Evolutionary conservation across 1,284 basidiomycete genomes (phyloP).

Genomic region (Puccinia novopanici): DNA sequence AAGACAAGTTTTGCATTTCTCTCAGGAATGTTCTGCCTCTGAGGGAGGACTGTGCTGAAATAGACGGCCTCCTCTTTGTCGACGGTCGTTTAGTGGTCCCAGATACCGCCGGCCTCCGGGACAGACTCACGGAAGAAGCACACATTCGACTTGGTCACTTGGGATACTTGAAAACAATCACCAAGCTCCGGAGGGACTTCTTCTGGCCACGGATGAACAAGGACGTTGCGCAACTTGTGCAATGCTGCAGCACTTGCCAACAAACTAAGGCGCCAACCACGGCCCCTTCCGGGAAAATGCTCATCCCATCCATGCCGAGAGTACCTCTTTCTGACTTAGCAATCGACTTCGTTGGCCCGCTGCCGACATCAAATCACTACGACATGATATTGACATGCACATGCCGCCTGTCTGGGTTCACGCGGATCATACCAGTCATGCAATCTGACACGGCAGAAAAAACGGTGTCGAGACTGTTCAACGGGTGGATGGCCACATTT

Average conservation of each 20-base stretch:
- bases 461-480: too few species aligned
- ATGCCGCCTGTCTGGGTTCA: too few species aligned
- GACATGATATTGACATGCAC: conserved; percentile 31
- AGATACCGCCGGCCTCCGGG: background rate
- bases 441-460: too few species aligned
- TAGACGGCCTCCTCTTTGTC: conserved; percentile 58
- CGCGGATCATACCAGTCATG: too few species aligned
- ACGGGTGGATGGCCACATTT: conserved; percentile 6
- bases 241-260: background rate
- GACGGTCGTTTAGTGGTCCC: conserved; percentile 59
- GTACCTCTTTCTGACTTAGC: background rate
- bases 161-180: background rate
- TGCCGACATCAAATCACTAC: background rate
- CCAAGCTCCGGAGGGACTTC: background rate
- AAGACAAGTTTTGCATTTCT: conserved; percentile 57
- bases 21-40: conserved; percentile 49
- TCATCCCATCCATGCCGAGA: background rate
- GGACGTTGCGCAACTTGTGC: background rate
- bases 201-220: background rate
- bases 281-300: background rate
- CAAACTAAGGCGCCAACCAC: background rate
- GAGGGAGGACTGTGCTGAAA: too few species aligned
- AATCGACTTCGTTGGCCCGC: conserved; percentile 24
- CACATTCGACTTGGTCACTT: background rate
- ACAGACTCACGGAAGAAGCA: background rate